Base-by-base conservation (phyloP, 305 asterid species). In the Solanum hybrid region DNA sequence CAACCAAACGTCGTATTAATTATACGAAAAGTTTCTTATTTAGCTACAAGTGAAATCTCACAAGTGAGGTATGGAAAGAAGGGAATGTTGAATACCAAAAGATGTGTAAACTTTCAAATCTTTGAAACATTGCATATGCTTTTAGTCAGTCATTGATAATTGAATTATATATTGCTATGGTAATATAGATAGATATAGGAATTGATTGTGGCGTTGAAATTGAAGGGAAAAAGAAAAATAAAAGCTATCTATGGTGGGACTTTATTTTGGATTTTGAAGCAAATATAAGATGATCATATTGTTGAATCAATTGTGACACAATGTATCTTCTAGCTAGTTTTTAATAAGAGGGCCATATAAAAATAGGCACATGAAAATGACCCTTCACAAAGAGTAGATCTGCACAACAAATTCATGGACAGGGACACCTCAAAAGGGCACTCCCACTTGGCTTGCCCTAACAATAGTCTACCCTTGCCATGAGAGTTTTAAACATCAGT, bases 381-480 rank as follows among this genome's bases (percentile, higher is more conserved):
- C 94, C 88, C 85, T 86, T 91, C 94, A 91, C 85, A 56, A 90
- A 88, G 69, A 27, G 85, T 72, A 88, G 89, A 87, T 89, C 86
- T 91, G 89, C 80, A 90, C 87, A 64, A 34, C 89, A 88, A 75
- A 24, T 78, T 37, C 88, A 88, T 36, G 89, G 90, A 89, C 82
- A 89, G 89, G 79, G 94, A 91, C 93, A 69, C 92, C 89, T 90
- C 92, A 89, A 89, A 88, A 89, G 72, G 71, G 75, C 89, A 89
- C 81, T 46, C 34, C 38, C 26, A 37, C 81, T 32, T 29, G 17
- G 37, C n/a, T 85, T 78, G 56, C 22, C 75, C 89, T 38, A 29
- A 60, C 36, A 51, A 73, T 51, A 89, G 88, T 75, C 90, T 91
- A 38, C 76, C 78, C 56, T 90, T 88, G 46, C 86, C 69, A 84